These are phyloP conservation scores for Fusarium armeniacum DNA, from an alignment of 2,329 filamentous ascomycete species.

Conservation along the genomic window DNA sequence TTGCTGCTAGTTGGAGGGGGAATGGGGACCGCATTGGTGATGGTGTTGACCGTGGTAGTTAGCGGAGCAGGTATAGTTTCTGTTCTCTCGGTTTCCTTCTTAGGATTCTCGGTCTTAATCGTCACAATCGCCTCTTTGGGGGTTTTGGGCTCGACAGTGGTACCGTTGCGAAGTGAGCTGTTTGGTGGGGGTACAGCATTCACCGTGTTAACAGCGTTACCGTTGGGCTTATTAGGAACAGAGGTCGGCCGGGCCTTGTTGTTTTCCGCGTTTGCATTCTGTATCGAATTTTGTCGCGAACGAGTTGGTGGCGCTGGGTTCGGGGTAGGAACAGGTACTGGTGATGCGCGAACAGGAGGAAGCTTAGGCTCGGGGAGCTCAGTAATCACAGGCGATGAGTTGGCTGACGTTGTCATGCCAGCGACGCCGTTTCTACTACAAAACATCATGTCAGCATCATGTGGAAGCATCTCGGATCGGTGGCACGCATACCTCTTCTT, in stretches of 20 bases:
- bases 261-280: conserved; percentile 67
- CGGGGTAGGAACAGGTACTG: conserved; percentile 68
- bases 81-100: conserved; percentile 53
- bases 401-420: conserved; percentile 76
- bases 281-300: conserved; percentile 80
- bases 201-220: conserved; percentile 57
- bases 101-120: conserved; percentile 53
- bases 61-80: conserved; percentile 50
- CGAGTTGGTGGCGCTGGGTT: conserved; percentile 78
- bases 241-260: conserved; percentile 69
- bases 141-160: conserved; percentile 61
- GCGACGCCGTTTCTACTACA: conserved; percentile 56
- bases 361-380: conserved; percentile 73
- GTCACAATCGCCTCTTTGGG: conserved; percentile 62
- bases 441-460: conserved; percentile 37
- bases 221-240: conserved; percentile 73
- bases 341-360: conserved; percentile 67
- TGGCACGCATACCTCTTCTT: conserved; percentile 79
- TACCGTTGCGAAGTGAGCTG: conserved; percentile 50
- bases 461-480: not conserved
- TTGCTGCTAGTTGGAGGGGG: conserved; percentile 52
- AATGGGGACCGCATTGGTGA: not conserved
- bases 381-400: conserved; percentile 81
- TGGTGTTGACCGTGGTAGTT: conserved; percentile 38
- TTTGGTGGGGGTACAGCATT: conserved; percentile 55